Base-by-base conservation (phyloP, 2,329 filamentous ascomycete genomes). In the Venturiaceae sp. region DNA sequence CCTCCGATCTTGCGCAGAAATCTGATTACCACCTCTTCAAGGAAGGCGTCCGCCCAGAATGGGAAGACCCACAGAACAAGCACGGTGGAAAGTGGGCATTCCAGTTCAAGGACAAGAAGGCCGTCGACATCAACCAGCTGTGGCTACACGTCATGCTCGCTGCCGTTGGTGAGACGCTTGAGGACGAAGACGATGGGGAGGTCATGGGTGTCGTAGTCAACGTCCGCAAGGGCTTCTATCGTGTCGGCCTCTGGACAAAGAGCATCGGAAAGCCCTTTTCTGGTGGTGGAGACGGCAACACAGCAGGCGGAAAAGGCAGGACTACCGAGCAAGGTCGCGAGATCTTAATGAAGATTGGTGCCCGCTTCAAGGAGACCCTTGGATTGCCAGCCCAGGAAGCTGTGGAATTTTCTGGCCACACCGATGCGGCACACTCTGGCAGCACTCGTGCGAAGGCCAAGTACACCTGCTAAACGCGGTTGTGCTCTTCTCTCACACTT, bases 11-110 rank as follows among this genome's bases (percentile, higher is more conserved):
- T 46, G 90, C 92, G 47, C 85, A 95, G 71, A 99, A 99, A 80
- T 96, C 94, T 70, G 94, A 99, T 75, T 99, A 99, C 78, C 95
- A 99, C 72, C 88, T 99, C 47, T 99, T 99, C 87, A 99, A 99
- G 81, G 87, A 87, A 67, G 92, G 92, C 64, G 90, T 99, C 63
- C 90, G 94, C 63, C 94, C 94, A 36, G 95, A 99, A 77, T 99
- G 94, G 94, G 94, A 99, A 76, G 94, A 99, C 72, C 81, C 84
- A 28, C 91, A 97, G 79, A 99, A 99, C 81, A 99, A 97, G 83
- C 91, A 97, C 73, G 94, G 94, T 67, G 94, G 94, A 76, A 96
- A 96, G 77, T 99, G 94, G 94, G 92, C 92, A 28, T 97, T 95
- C 78, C 87, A 90, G 69, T 96, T 96, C 85, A 95, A 95, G 80